phyloP scores from a whole-genome alignment of 2,329 filamentous ascomycete genomes.

The Ampelomyces quisqualis region DNA sequence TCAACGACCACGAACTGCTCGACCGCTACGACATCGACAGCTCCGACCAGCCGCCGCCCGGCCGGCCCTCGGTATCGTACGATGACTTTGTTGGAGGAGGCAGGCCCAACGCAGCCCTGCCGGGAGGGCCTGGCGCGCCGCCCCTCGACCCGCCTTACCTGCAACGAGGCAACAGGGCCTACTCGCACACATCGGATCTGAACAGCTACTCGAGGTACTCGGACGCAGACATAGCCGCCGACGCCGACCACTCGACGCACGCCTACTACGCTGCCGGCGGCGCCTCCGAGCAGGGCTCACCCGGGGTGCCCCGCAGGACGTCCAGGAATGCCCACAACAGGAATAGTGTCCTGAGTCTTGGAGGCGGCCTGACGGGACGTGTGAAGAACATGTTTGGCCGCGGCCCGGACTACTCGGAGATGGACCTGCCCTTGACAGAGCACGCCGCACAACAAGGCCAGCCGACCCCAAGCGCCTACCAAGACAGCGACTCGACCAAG shows the following conservation, averaged over 20 bases:
- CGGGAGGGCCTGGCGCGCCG: constrained; percentile 47
- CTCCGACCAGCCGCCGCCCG: constrained; percentile 60
- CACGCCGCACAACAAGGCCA: constrained; percentile 54
- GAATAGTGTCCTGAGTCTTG: constrained; percentile 85
- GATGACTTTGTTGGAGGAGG: constrained; percentile 85
- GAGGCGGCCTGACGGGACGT: constrained; percentile 81
- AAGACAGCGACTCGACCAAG: constrained; percentile 30
- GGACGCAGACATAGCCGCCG: constrained; percentile 77
- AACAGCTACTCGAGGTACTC: constrained; percentile 91
- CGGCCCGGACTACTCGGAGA: constrained; percentile 86
- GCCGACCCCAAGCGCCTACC: constrained; percentile 45
- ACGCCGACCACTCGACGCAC: constrained; percentile 72
- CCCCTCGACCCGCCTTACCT: constrained; percentile 41
- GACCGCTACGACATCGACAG: constrained; percentile 71
- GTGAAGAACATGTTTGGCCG: constrained; percentile 91
- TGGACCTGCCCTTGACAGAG: constrained; percentile 95
- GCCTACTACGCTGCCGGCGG: constrained; percentile 73
- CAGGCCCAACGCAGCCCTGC: constrained; percentile 49
- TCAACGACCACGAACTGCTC: constrained; percentile 78
- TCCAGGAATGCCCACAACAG: constrained; percentile 66
- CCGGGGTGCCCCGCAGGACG: constrained; percentile 49
- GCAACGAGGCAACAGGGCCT: constrained; percentile 47
- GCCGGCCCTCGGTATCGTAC: constrained; percentile 86
- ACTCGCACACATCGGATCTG: constrained; percentile 77
- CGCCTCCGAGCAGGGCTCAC: constrained; percentile 57